Conservation (phyloP, 345 rosid species). For the Dimocarpus longan region DNA sequence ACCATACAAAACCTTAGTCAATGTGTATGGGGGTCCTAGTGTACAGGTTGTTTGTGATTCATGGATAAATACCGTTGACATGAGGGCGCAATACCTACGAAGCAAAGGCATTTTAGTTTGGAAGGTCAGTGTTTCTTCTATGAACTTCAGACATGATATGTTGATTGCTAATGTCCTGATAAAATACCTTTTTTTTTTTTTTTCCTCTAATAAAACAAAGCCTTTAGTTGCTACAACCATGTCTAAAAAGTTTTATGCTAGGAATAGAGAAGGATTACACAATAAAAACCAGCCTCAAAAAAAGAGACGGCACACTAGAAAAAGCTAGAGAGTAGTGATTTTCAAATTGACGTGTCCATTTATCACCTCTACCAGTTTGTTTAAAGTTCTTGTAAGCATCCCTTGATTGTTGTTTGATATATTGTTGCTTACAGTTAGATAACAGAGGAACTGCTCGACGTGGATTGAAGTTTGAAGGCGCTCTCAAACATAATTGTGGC, state of each 20-base stretch:
- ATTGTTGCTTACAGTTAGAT: constrained; percentile 61
- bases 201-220: no score
- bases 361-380: not conserved
- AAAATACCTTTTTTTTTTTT: not conserved
- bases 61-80: constrained; percentile 86
- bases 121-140: constrained; percentile 58
- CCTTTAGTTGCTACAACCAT: no score
- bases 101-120: constrained; percentile 93
- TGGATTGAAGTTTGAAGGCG: constrained; percentile 84
- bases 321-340: not conserved
- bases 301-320: no score
- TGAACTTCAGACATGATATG: not conserved
- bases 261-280: no score
- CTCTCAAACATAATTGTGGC: constrained; percentile 62
- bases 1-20: constrained; percentile 83
- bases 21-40: constrained; percentile 89
- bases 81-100: constrained; percentile 88
- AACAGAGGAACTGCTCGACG: constrained; percentile 91
- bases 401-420: not conserved
- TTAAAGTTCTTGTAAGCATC: constrained; percentile 6
- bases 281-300: no score
- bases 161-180: not conserved
- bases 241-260: no score
- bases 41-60: constrained; percentile 75
- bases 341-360: not conserved